Conservation (phyloP, 768 basidiomycete species). For the Termitomyces sp. region DNA sequence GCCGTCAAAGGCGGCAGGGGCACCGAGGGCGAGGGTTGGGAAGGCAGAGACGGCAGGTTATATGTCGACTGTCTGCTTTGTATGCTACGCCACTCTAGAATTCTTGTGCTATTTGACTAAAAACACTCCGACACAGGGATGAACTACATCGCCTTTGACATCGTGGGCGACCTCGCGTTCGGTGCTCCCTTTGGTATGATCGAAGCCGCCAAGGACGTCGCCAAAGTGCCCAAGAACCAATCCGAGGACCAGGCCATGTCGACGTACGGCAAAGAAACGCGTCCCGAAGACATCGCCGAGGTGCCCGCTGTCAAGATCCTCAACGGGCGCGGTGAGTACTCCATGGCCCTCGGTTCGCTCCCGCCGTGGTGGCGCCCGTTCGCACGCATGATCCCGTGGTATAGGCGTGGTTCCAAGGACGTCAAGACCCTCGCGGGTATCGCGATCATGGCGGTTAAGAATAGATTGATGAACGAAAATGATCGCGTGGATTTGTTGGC, state of each 20-base stretch:
- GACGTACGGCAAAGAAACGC: constrained; percentile 41
- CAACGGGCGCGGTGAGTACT: constrained; percentile 85
- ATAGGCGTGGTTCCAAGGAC: constrained; percentile 57
- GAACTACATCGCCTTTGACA: constrained; percentile 58
- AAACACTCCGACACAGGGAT: constrained; percentile 32
- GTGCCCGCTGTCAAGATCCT: constrained; percentile 84
- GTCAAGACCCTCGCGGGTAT: constrained; percentile 75
- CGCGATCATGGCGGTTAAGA: constrained; percentile 75
- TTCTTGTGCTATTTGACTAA: too few species aligned
- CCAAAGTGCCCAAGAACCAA: constrained; percentile 59
- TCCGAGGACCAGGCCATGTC: constrained; percentile 48
- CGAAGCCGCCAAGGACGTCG: constrained; percentile 64
- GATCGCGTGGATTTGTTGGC: constrained; percentile 80
- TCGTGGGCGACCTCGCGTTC: constrained; percentile 86
- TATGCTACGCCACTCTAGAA: constrained; percentile 27
- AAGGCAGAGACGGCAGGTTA: constrained; percentile 54
- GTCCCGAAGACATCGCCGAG: constrained; percentile 41
- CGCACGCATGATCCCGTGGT: constrained; percentile 72
- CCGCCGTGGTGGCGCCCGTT: constrained; percentile 69
- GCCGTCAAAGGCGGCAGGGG: constrained; percentile 57
- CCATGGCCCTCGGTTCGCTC: constrained; percentile 78
- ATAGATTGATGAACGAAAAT: constrained; percentile 61
- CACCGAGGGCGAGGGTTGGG: constrained; percentile 62
- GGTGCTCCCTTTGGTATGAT: constrained; percentile 91
- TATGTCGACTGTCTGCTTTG: constrained; percentile 78